Evolutionary conservation across 2,329 filamentous ascomycete species (phyloP).

Genomic region (Xenoacremonium recifei): DNA sequence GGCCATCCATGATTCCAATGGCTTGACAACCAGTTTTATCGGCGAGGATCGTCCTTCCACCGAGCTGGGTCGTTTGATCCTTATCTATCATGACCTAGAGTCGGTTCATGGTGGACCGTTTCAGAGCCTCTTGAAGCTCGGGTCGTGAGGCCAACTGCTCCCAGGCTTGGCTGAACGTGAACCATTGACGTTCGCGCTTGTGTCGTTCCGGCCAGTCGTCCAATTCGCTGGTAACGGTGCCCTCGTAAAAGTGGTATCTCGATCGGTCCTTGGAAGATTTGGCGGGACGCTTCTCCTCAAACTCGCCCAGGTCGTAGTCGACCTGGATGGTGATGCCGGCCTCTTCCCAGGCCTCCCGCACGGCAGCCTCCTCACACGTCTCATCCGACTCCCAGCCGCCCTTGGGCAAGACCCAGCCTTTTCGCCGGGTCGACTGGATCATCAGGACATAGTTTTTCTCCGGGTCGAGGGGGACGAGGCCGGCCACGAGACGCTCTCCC

Average conservation of each 20-base stretch:
- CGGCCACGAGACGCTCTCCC: conserved; percentile 92
- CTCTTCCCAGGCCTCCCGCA: conserved; percentile 96
- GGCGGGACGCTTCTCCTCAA: conserved; percentile 79
- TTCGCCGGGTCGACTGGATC: conserved; percentile 87
- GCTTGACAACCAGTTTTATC: too few species aligned
- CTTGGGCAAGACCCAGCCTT: conserved; percentile 95
- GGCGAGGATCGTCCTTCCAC: too few species aligned
- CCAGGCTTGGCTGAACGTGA: conserved; percentile 79
- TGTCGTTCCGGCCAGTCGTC: conserved; percentile 89
- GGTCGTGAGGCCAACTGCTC: conserved; percentile 74
- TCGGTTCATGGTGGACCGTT: conserved; percentile 69
- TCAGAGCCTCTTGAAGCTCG: conserved; percentile 84
- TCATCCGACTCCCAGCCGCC: conserved; percentile 98
- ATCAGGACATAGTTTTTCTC: conserved; percentile 88
- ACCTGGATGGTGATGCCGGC: conserved; percentile 87
- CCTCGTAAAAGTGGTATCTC: conserved; percentile 81
- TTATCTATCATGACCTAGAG: conserved; percentile 21
- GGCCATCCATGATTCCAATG: too few species aligned
- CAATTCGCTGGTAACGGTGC: conserved; percentile 82
- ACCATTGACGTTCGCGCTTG: conserved; percentile 89
- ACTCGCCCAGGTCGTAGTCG: conserved; percentile 80
- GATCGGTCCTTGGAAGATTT: conserved; percentile 65
- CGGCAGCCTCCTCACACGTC: conserved; percentile 77
- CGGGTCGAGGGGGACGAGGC: conserved; percentile 82
- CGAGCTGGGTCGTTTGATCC: too few species aligned